Evolutionary conservation across 2,329 filamentous ascomycete genomes (phyloP).

Genomic region (Arachnomyces sp.): DNA sequence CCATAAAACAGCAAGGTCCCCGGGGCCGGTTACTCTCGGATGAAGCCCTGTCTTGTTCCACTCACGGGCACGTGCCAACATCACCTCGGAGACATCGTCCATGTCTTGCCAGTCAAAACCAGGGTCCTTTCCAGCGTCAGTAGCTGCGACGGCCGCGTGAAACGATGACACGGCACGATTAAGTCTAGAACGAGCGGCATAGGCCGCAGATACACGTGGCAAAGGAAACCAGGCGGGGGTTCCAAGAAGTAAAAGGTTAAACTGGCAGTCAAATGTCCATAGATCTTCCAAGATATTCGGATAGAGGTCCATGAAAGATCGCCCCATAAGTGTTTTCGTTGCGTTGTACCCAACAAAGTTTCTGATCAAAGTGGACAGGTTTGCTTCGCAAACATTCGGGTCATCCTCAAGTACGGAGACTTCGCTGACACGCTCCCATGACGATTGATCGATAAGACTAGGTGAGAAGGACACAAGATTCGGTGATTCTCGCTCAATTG

Average conservation of each 20-base stretch:
- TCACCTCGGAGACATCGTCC: constrained; percentile 41
- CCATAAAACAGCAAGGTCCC: constrained; percentile 48
- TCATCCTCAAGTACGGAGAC: constrained; percentile 36
- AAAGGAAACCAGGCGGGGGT: constrained; percentile 50
- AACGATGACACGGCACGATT: constrained; percentile 34
- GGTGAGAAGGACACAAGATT: constrained; percentile 53
- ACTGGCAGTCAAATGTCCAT: constrained; percentile 48
- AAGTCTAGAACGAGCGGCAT: constrained; percentile 39
- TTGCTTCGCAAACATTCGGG: constrained; percentile 44
- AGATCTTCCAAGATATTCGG: constrained; percentile 49
- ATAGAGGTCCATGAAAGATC: constrained; percentile 45
- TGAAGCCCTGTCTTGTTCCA: constrained; percentile 33
- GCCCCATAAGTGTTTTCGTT: constrained; percentile 45
- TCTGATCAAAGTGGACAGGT: constrained; percentile 46
- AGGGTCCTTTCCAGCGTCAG: constrained; percentile 36
- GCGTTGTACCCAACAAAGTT: constrained; percentile 49
- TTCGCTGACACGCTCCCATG: constrained; percentile 52
- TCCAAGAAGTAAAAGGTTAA: constrained; percentile 48
- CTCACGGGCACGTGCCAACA: constrained; percentile 35
- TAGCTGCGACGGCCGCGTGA: constrained; percentile 36
- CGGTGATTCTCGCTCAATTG: constrained; percentile 41
- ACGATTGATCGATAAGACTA: constrained; percentile 54
- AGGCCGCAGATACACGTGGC: constrained; percentile 42
- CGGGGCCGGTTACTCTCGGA: constrained; percentile 29
- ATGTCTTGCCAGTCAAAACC: constrained; percentile 41